Base-by-base conservation (phyloP, 352 stramenopile genomes). In the Phytophthora litchii region DNA sequence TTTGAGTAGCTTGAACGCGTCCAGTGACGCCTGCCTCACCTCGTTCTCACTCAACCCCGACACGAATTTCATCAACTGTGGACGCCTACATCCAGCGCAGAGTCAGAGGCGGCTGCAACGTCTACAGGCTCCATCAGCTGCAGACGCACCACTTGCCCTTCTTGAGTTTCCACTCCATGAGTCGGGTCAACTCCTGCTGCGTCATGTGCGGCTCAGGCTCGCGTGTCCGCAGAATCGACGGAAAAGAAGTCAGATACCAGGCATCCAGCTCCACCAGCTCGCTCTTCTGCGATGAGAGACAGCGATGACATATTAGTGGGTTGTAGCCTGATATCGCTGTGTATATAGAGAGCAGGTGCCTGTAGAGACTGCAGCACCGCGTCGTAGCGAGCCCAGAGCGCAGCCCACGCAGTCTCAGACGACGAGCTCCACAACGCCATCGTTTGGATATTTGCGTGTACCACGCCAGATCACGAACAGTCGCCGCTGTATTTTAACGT, bases 141-240 rank as follows among this genome's bases (percentile, higher is more conserved):
- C 27, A 54, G 20, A 67, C 63, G 19, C 43, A 91, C 84, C 82
- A 94, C 69, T 94, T 94, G 36, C 82, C 84, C 50, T 92, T 94
- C 60, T 82, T 90, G 36, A 94, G 78, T 59, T 92, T 94, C 84
- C 84, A 94, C 52, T 91, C 58, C 82, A 94, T 89, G 37, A 94
- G 70, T 37, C 74, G 63, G 21, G 72, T 58, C 34, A 94, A 61
- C 44, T 94, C 80, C 19, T 45, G 10, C 40, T 92, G 75, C 29
- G 62, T 76, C 53, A 90, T 46, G 52, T 76, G 79, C 12, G 83
- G 65, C 49, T 56, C 23, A 4, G 83, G 80, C 16, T 88, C 78
- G 12, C 83, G 80, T 12, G 34, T 61, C 13, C 57, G 69, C 37
- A 92, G 63, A 54, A 72, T 48, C 8, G 49, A 27, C 11, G 74